A percentile compares a stretch with the other conserved stretches of the same genome.
These are phyloP conservation scores for Mycena kentingensis DNA, from an alignment of 768 basidiomycete genomes.

Conservation along the genomic window DNA sequence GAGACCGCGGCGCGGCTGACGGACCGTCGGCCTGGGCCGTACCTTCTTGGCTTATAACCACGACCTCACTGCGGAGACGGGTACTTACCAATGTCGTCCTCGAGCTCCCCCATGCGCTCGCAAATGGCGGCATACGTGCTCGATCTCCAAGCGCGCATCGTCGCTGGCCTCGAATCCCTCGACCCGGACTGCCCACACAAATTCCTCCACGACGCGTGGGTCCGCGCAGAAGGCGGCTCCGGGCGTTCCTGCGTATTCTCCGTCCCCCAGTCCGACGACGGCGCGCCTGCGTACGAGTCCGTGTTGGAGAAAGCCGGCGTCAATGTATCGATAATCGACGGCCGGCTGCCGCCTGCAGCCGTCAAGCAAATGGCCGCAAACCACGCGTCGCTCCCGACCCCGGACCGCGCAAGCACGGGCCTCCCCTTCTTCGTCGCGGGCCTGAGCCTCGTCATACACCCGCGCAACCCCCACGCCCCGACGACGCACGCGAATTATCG, in stretches of 20 bases:
- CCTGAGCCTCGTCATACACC: slow-evolving; percentile 91
- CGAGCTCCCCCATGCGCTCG: slow-evolving; percentile 61
- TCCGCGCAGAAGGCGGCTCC: slow-evolving; percentile 70
- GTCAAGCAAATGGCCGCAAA: slow-evolving; percentile 95
- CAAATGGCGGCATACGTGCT: slow-evolving; percentile 78
- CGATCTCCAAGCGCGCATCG: slow-evolving; percentile 77
- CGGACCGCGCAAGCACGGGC: slow-evolving; percentile 52
- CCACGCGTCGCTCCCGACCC: slow-evolving; percentile 74
- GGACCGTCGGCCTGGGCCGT: too few species aligned
- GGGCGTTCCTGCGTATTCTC: slow-evolving; percentile 86
- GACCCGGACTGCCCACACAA: slow-evolving; percentile 62
- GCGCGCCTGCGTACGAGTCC: slow-evolving; percentile 36
- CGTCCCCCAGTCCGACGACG: slow-evolving; percentile 38
- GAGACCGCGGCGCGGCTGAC: too few species aligned
- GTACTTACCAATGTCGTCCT: background rate
- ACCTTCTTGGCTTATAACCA: too few species aligned
- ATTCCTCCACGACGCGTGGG: slow-evolving; percentile 84
- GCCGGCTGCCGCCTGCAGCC: slow-evolving; percentile 82
- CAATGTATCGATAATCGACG: slow-evolving; percentile 91
- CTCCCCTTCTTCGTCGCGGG: slow-evolving; percentile 95
- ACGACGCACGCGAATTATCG: slow-evolving; percentile 97
- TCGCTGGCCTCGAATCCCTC: slow-evolving; percentile 72
- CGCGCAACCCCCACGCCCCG: slow-evolving; percentile 89
- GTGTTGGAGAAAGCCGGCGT: slow-evolving; percentile 95
- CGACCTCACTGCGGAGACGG: background rate